A percentile compares a stretch with the other conserved stretches of the same genome.
Evolutionary conservation across 1,284 basidiomycete species (phyloP).

Genomic region (Ceratobasidium theobromae): DNA sequence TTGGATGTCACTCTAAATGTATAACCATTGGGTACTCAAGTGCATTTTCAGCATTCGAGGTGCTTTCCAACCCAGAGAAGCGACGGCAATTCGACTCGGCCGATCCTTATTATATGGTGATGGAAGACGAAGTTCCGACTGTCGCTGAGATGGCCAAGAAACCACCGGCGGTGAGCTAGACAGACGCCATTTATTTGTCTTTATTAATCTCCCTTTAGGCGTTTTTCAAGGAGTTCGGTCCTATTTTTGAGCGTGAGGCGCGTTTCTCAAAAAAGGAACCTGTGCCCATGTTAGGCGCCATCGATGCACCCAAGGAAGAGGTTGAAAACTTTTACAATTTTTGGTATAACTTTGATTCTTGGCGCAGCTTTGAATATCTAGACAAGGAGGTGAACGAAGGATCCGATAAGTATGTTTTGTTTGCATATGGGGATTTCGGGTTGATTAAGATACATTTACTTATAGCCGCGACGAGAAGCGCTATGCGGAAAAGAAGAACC

Average conservation of each 20-base stretch:
- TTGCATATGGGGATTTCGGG: background rate
- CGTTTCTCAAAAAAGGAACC: slow-evolving; percentile 89
- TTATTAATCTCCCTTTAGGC: slow-evolving; percentile 52
- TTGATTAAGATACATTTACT: background rate
- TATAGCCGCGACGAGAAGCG: slow-evolving; percentile 94
- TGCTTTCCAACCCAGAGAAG: slow-evolving; percentile 83
- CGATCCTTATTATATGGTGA: slow-evolving; percentile 72
- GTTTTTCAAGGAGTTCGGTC: slow-evolving; percentile 66
- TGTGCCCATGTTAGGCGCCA: slow-evolving; percentile 79
- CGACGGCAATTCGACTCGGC: slow-evolving; percentile 97
- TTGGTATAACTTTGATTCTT: slow-evolving; percentile 99
- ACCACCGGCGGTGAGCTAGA: slow-evolving; percentile 41
- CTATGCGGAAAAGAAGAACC: slow-evolving; percentile 99
- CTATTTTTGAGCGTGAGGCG: slow-evolving; percentile 87
- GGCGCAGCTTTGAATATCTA: slow-evolving; percentile 97
- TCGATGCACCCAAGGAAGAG: slow-evolving; percentile 72
- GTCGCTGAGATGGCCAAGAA: slow-evolving; percentile 62
- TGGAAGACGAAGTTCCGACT: slow-evolving; percentile 78
- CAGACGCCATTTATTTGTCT: background rate
- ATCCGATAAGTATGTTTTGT: slow-evolving; percentile 75
- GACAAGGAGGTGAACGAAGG: slow-evolving; percentile 99
- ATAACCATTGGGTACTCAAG: no score
- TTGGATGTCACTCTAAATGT: slow-evolving; percentile 35
- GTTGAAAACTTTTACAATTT: slow-evolving; percentile 98
- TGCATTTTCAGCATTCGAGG: slow-evolving; percentile 67